Percentiles rank a stretch among this genome's conserved stretches.
phyloP scores from a whole-genome alignment of 176 grass and related monocot species.

The Avena sativa region DNA sequence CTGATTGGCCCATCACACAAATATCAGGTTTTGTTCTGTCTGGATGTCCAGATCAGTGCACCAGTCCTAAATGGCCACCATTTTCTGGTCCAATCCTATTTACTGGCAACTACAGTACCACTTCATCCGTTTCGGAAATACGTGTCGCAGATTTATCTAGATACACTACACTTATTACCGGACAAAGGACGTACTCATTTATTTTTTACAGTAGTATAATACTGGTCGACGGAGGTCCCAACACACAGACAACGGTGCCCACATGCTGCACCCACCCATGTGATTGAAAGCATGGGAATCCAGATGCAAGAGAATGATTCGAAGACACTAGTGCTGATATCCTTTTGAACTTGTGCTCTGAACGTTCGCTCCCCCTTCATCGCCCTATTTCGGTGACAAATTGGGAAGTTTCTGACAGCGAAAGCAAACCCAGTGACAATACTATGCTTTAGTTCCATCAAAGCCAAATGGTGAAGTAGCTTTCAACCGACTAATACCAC shows the following conservation, averaged over 20 bases:
- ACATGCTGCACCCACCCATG: conserved; percentile 29
- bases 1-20: not conserved
- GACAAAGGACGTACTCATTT: too few relatives aligned
- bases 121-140: not conserved
- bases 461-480: conserved; percentile 35
- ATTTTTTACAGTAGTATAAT: not conserved
- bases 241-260: not conserved
- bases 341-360: not conserved
- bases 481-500: conserved; percentile 28
- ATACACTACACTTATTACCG: too few relatives aligned
- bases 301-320: conserved; percentile 1
- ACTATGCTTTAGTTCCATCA: not conserved
- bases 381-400: not conserved
- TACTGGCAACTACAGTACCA: too few relatives aligned
- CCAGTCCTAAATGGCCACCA: too few relatives aligned
- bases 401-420: conserved; percentile 18
- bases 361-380: not conserved
- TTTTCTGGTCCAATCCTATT: too few relatives aligned
- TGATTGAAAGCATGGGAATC: conserved; percentile 33
- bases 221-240: not conserved
- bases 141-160: too few relatives aligned
- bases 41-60: conserved; percentile 5
- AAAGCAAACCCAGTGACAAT: conserved; percentile 11
- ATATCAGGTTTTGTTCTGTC: not conserved
- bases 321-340: not conserved